Evolutionary conservation across 2,329 filamentous ascomycete genomes (phyloP).

Genomic region (Tolypocladium inflatum): DNA sequence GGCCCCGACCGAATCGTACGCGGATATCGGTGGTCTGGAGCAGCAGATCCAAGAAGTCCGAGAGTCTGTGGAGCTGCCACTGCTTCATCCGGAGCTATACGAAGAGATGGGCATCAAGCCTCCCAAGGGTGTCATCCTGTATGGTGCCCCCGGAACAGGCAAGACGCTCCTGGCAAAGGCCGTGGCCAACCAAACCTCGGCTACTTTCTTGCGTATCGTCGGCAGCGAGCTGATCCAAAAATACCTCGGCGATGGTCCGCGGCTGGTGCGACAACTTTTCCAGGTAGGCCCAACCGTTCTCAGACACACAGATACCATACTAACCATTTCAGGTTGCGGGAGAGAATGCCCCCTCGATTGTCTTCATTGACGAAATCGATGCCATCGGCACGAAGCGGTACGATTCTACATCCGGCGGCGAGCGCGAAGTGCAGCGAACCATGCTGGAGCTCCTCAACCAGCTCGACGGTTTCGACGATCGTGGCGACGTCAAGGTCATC

Average conservation of each 20-base stretch:
- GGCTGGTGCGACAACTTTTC: constrained; percentile 92
- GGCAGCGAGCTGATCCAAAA: constrained; percentile 98
- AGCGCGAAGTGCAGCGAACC: constrained; percentile 94
- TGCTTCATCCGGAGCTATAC: constrained; percentile 93
- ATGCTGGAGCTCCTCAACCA: constrained; percentile 99
- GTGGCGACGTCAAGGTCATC: constrained; percentile 97
- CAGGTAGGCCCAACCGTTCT: constrained; percentile 41
- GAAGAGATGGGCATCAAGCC: constrained; percentile 99
- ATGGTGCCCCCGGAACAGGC: constrained; percentile 92
- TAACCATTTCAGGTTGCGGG: constrained; percentile 61
- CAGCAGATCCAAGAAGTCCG: constrained; percentile 94
- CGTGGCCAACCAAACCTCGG: constrained; percentile 97
- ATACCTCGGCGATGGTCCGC: constrained; percentile 91
- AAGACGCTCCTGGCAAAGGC: constrained; percentile 95
- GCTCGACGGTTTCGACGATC: constrained; percentile 96
- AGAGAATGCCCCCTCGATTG: constrained; percentile 92
- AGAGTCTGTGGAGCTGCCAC: constrained; percentile 89
- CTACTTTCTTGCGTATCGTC: constrained; percentile 94
- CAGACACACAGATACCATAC: constrained; percentile 3
- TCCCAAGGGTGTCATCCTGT: constrained; percentile 97
- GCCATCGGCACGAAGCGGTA: constrained; percentile 98
- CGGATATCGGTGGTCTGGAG: constrained; percentile 95
- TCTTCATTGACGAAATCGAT: constrained; percentile 99
- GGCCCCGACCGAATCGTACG: constrained; percentile 94
- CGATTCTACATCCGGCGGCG: constrained; percentile 91